Conservation (phyloP, 306 rosid species). For the Cucurbita moschata region DNA sequence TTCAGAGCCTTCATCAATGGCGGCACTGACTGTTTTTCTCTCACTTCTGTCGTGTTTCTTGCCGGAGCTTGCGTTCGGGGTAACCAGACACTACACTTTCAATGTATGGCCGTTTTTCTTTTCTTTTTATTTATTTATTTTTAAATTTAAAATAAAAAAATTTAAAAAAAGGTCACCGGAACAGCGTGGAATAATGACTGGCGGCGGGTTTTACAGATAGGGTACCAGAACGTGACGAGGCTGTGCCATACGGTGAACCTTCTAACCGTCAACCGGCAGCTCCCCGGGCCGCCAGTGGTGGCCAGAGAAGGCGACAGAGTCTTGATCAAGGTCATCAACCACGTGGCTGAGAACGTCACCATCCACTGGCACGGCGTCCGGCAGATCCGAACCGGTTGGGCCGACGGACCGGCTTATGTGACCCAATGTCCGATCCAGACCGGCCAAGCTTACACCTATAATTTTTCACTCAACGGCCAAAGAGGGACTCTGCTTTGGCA, state of each 20-base stretch:
- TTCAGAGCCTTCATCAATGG: slow-evolving; percentile 11
- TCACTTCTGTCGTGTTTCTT: slow-evolving; percentile 9
- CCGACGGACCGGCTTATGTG: slow-evolving; percentile 74
- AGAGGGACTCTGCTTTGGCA: slow-evolving; percentile 80
- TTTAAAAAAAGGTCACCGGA: no score
- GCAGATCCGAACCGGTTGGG: slow-evolving; percentile 56
- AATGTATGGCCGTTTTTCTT: slow-evolving; percentile 19
- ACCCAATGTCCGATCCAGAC: slow-evolving; percentile 83
- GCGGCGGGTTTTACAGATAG: slow-evolving; percentile 18
- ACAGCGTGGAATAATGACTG: no score
- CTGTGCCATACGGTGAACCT: slow-evolving; percentile 58
- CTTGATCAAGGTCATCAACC: slow-evolving; percentile 46
- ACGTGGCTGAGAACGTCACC: slow-evolving; percentile 42
- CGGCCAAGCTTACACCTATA: slow-evolving; percentile 47
- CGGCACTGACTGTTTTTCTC: slow-evolving; percentile 21
- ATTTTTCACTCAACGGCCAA: slow-evolving; percentile 60
- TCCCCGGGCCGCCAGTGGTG: slow-evolving; percentile 59
- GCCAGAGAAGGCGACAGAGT: slow-evolving; percentile 82
- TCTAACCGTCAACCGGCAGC: slow-evolving; percentile 47
- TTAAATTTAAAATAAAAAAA: no score
- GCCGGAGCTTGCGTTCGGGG: slow-evolving; percentile 35
- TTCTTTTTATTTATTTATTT: neutral
- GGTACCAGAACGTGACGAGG: slow-evolving; percentile 39
- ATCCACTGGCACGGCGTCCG: slow-evolving; percentile 84
- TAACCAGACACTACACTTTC: slow-evolving; percentile 64